Evolutionary conservation across 768 basidiomycete species (phyloP).

Genomic region (Rhodotorula taiwanensis): DNA sequence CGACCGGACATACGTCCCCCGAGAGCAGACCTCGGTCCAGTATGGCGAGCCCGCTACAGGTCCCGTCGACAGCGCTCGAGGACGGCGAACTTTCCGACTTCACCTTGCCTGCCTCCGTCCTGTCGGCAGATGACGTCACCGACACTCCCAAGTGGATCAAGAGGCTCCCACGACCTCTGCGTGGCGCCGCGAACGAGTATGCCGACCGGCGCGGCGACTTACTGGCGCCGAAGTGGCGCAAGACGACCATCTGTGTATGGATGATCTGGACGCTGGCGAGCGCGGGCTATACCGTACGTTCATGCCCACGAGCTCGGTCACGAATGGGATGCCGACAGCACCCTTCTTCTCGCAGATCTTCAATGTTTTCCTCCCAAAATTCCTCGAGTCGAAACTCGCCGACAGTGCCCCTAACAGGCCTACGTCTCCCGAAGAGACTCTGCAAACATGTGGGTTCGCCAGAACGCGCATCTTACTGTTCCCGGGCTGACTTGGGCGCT

Average conservation of each 20-base stretch:
- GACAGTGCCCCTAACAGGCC: constrained; percentile 40
- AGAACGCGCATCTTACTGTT: background rate
- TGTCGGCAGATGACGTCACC: background rate
- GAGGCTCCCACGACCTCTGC: background rate
- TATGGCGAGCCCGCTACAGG: background rate
- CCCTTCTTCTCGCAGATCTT: too few species aligned
- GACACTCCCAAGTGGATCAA: constrained; percentile 8
- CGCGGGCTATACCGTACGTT: constrained; percentile 52
- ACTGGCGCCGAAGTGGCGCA: constrained; percentile 65
- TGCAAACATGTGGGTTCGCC: constrained; percentile 71
- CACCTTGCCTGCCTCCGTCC: background rate
- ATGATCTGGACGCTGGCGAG: constrained; percentile 66
- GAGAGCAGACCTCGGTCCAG: too few species aligned
- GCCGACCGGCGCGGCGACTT: constrained; percentile 62
- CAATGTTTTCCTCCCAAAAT: constrained; percentile 81
- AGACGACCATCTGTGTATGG: constrained; percentile 75
- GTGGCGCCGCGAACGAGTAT: constrained; percentile 55
- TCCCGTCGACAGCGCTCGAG: background rate
- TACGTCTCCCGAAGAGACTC: constrained; percentile 49
- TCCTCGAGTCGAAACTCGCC: constrained; percentile 59
- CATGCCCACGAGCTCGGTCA: too few species aligned
- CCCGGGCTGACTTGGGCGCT: background rate
- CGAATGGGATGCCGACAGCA: too few species aligned
- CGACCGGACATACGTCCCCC: constrained; percentile 39
- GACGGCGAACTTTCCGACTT: background rate